Evolutionary conservation across 176 grass and related monocot species (phyloP).

Genomic region (Oryza meyeriana): DNA sequence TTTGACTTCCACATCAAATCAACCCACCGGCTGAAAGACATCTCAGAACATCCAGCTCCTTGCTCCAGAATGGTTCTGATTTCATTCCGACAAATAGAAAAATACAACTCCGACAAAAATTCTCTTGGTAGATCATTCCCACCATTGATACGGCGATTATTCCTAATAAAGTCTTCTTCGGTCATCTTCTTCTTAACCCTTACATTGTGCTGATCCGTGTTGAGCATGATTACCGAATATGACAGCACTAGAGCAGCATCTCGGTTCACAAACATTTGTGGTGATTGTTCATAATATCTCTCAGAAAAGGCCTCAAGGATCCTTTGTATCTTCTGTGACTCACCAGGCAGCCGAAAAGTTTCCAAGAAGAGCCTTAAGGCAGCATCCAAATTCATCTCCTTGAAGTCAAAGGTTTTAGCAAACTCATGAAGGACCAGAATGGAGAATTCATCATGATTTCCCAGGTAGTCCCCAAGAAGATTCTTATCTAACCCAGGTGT

Average conservation of each 20-base stretch:
- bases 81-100: constrained; percentile 93
- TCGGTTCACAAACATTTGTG: constrained; percentile 78
- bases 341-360: constrained; percentile 93
- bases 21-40: constrained; percentile 93
- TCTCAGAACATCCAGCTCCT: constrained; percentile 79
- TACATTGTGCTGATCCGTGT: constrained; percentile 96
- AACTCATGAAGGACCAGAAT: constrained; percentile 90
- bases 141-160: constrained; percentile 92
- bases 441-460: constrained; percentile 91
- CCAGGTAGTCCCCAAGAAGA: constrained; percentile 91
- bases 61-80: constrained; percentile 86
- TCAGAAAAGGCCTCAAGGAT: constrained; percentile 96
- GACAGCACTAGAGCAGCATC: constrained; percentile 89
- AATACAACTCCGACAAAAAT: constrained; percentile 75
- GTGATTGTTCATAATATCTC: constrained; percentile 92
- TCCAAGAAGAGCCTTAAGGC: constrained; percentile 94
- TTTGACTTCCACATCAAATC: constrained; percentile 86
- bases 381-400: constrained; percentile 91
- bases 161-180: constrained; percentile 97
- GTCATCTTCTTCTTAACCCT: constrained; percentile 99
- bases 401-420: constrained; percentile 89
- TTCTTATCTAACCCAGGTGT: constrained; percentile 88
- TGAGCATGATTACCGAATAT: constrained; percentile 96
- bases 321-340: constrained; percentile 96
- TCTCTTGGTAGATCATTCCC: constrained; percentile 87